A percentile compares a stretch with the other conserved stretches of the same genome.
Conservation (phyloP, 176 grass and related monocot species). For the Oryza glumipatula region DNA sequence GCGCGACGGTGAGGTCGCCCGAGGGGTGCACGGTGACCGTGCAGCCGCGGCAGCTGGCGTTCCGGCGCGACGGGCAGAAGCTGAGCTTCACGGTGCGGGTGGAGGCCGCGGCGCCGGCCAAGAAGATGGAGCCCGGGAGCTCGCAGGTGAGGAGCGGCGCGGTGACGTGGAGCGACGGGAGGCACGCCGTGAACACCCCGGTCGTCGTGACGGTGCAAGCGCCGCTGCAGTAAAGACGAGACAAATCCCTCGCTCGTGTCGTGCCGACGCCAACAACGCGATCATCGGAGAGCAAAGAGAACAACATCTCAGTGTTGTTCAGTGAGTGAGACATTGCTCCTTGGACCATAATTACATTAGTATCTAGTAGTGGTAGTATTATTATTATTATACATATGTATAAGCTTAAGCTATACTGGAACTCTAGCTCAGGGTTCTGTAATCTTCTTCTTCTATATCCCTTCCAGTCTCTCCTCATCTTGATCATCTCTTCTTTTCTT, state of each 20-base stretch:
- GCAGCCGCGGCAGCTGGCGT: slow-evolving; percentile 59
- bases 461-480: background rate
- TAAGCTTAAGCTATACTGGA: slow-evolving; percentile 26
- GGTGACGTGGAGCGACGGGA: slow-evolving; percentile 70
- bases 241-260: background rate
- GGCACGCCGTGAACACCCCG: slow-evolving; percentile 62
- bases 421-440: slow-evolving; percentile 34
- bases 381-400: slow-evolving; percentile 10
- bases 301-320: slow-evolving; percentile 27
- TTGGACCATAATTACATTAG: background rate
- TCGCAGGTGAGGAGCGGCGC: slow-evolving; percentile 72
- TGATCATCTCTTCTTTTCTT: background rate
- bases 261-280: background rate
- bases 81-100: slow-evolving; percentile 79
- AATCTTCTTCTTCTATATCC: background rate
- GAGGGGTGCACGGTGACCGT: slow-evolving; percentile 78
- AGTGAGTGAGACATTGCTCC: background rate
- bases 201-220: slow-evolving; percentile 83
- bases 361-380: background rate
- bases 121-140: slow-evolving; percentile 89
- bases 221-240: slow-evolving; percentile 64
- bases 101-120: slow-evolving; percentile 31
- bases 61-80: slow-evolving; percentile 83
- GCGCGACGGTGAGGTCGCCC: slow-evolving; percentile 43
- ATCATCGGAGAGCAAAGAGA: slow-evolving; percentile 1